Conservation (phyloP, 805 yeast species). For the Saturnispora bothae region DNA sequence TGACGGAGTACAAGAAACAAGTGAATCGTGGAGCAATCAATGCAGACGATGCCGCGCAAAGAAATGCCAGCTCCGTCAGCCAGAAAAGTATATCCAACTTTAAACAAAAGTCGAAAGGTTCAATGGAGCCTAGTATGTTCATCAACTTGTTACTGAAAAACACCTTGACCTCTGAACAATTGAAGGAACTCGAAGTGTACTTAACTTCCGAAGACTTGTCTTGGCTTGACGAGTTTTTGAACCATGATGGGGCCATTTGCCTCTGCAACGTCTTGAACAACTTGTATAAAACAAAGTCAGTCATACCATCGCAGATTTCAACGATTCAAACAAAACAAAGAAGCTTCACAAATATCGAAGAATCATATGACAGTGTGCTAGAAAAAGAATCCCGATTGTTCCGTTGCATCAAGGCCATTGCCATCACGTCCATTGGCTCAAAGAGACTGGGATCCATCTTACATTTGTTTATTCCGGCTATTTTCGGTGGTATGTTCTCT, state of each 20-base stretch:
- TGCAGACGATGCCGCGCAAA: slow-evolving; percentile 1
- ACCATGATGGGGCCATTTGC: slow-evolving; percentile 82
- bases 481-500: slow-evolving; percentile 70
- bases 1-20: slow-evolving; percentile 58
- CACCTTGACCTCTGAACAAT: slow-evolving; percentile 53
- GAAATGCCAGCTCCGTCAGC: background rate
- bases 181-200: slow-evolving; percentile 83
- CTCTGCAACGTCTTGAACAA: slow-evolving; percentile 57
- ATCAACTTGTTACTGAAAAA: slow-evolving; percentile 66
- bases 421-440: slow-evolving; percentile 64
- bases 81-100: slow-evolving; percentile 1
- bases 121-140: slow-evolving; percentile 32
- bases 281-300: slow-evolving; percentile 24
- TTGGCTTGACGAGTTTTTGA: slow-evolving; percentile 80
- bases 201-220: slow-evolving; percentile 65
- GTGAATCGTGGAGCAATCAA: slow-evolving; percentile 12
- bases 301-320: slow-evolving; percentile 8
- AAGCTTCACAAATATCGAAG: slow-evolving; percentile 24
- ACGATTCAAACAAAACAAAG: slow-evolving; percentile 1
- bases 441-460: slow-evolving; percentile 44
- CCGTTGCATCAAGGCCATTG: slow-evolving; percentile 71
- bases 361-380: slow-evolving; percentile 23
- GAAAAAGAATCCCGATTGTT: slow-evolving; percentile 72
- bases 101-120: slow-evolving; percentile 1
- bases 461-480: slow-evolving; percentile 50